Evolutionary conservation across 495 filamentous ascomycete genomes (phyloP), one percentile per base, ranked within the genome.

Genomic region (Hyaloscypha finlandica): DNA sequence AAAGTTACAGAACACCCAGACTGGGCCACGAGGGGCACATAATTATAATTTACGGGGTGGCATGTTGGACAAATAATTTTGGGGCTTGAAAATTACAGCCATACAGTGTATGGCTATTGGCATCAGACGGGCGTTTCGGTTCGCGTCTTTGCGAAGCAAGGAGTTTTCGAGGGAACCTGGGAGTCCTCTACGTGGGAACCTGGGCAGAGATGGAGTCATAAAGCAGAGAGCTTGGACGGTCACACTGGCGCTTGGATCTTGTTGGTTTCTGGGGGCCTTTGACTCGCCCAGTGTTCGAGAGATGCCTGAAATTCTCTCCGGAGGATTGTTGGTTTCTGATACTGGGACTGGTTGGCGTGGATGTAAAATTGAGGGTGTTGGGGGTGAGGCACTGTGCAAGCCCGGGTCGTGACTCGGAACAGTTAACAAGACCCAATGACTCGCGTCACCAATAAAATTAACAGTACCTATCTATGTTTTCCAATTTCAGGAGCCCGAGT

Each of bases 1-100:
- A 74, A 73, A 25, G 75, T 79, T 4, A 76, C 71, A 25, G 81
- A 85, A 9, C 75, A 85, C 64, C 81, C 83, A 0, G 77, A 81
- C 45, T 85, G 83, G 83, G 71, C 78, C n/a, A 71, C 42, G 37
- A 64, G 65, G 66, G 71, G 72, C 8, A 19, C 35, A 53, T 64
- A 56, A 53, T 1, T 32, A 11, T 30, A 52, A 20, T 14, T 31
- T 25, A 25, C 22, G 60, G 60, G 60, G 16, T 25, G 25, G 25
- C 25, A 1, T 25, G 25, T 2, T 1, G 1, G 25, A 25, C 25
- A 25, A 25, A 25, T 2, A 2, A 25, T 25, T 1, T 37, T 37
- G 35, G 35, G 35, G 35, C 35, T 37, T 25, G 25, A 37, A 37
- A 8, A 12, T 6, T 37, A 37, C 35, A 37, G 12, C 25, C 12